Conservation (phyloP, 768 basidiomycete genomes). For the Lactarius sp. region DNA sequence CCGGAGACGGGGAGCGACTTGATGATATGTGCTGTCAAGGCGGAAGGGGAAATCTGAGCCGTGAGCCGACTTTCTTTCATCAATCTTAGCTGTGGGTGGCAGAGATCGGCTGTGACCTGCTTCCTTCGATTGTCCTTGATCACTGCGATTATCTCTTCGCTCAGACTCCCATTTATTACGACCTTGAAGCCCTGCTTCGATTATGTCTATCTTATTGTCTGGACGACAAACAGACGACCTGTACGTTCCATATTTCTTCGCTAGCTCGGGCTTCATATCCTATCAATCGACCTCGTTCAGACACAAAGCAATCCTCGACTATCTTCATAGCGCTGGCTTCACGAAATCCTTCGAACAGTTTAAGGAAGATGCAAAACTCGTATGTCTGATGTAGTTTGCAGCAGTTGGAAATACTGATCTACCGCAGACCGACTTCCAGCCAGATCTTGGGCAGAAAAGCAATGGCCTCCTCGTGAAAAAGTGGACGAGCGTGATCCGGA, state of each 20-base stretch:
- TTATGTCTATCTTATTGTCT: conserved; percentile 21
- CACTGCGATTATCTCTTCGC: conserved; percentile 8
- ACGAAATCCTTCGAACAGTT: conserved; percentile 34
- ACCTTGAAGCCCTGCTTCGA: neutral
- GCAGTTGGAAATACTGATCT: neutral
- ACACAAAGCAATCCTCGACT: conserved; percentile 38
- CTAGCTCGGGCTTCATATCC: neutral
- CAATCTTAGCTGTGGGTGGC: neutral
- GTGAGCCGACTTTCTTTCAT: neutral
- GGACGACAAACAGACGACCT: conserved; percentile 22
- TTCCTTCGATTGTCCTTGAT: neutral
- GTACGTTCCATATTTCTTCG: conserved; percentile 6
- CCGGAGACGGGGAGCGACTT: too few relatives aligned
- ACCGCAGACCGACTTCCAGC: conserved; percentile 30
- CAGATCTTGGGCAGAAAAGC: conserved; percentile 29
- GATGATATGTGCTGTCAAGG: too few relatives aligned
- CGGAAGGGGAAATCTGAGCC: too few relatives aligned
- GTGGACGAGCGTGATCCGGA: conserved; percentile 28
- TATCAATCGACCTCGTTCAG: conserved; percentile 24
- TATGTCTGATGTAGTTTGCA: conserved; percentile 6
- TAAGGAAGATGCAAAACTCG: conserved; percentile 29
- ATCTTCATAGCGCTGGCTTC: conserved; percentile 33
- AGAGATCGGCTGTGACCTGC: neutral
- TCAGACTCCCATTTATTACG: neutral
- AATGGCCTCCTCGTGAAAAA: conserved; percentile 27